Conservation (phyloP, 768 basidiomycete species). For the Naematelia encephala region DNA sequence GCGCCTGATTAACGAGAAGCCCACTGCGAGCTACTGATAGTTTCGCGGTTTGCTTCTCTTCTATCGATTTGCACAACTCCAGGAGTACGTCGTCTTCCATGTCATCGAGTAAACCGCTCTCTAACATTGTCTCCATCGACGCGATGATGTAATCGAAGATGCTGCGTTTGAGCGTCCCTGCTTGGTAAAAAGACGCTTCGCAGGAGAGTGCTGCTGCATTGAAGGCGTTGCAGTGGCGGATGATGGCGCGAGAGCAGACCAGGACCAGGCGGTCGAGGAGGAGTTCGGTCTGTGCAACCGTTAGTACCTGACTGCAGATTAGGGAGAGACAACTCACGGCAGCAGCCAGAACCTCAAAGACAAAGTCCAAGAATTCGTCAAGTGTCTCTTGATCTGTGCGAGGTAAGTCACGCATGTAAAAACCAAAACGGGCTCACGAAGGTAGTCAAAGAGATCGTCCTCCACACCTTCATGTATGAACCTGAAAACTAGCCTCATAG, state of each 20-base stretch:
- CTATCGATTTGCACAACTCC: conserved; percentile 63
- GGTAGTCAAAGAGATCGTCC: conserved; percentile 64
- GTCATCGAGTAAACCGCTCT: conserved; percentile 73
- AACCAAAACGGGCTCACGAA: conserved; percentile 56
- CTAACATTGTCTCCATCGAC: conserved; percentile 83
- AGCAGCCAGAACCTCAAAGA: conserved; percentile 79
- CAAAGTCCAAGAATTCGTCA: conserved; percentile 77
- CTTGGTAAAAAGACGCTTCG: conserved; percentile 77
- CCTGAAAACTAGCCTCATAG: conserved; percentile 70
- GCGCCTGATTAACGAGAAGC: conserved; percentile 57
- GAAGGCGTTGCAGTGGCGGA: conserved; percentile 63
- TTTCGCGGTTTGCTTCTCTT: conserved; percentile 62
- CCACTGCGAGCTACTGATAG: conserved; percentile 65
- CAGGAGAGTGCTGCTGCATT: conserved; percentile 77
- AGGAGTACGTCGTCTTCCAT: conserved; percentile 64
- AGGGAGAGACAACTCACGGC: conserved; percentile 59
- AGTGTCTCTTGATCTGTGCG: conserved; percentile 65
- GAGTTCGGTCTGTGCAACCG: conserved; percentile 66
- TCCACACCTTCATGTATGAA: conserved; percentile 74
- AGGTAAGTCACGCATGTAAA: background rate
- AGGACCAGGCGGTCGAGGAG: conserved; percentile 79
- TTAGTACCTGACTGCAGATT: background rate
- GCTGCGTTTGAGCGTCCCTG: conserved; percentile 63
- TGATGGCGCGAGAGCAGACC: conserved; percentile 73
- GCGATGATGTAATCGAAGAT: conserved; percentile 75